Evolutionary conservation across 257 asterid species (phyloP), one percentile per base, ranked within the genome.

Genomic region (Salvia splendens): DNA sequence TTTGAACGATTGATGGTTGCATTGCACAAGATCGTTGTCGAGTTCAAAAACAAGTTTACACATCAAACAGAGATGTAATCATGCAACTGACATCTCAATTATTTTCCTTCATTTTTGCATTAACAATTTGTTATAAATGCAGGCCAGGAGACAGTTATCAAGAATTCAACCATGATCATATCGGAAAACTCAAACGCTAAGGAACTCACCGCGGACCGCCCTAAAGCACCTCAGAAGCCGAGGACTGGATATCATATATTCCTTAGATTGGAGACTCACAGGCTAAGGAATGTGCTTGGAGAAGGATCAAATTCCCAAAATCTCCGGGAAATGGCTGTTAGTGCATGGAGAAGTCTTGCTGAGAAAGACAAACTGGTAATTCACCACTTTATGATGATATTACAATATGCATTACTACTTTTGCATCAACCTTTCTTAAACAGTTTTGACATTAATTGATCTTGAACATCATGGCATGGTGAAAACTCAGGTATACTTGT

Each of bases 241-340:
- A 79, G 91, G 78, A 77, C 79, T 32, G 83, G 85, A 24, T 85
- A 87, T 75, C 95, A 80, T 43, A 68, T 89, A 67, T 87, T 83
- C 65, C 70, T 85, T 16, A 79, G 73, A 58, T 52, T 78, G 76
- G 97, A 87, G 76, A 79, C 86, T 53, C 69, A 81, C 7, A 67
- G 84, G 47, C 68, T 86, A 50, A 87, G 52, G 80, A 59, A 41
- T 71, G 63, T 49, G 43, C 80, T 66, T 9, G 93, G 91, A 68
- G 84, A 76, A 72, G 73, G 50, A 48, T 63, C 73, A 3, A 58
- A 63, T 63, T 57, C 40, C 61, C 47, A 50, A 32, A 85, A 79
- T 55, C 36, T 77, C 15, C 81, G 93, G 47, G 73, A 79, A 2
- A 69, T 78, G 89, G 91, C 87, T 45, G 59, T 35, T 41, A 59